A percentile compares a stretch with the other conserved stretches of the same genome.
phyloP scores from a whole-genome alignment of 176 grass and related monocot species.

The Oryza coarctata region DNA sequence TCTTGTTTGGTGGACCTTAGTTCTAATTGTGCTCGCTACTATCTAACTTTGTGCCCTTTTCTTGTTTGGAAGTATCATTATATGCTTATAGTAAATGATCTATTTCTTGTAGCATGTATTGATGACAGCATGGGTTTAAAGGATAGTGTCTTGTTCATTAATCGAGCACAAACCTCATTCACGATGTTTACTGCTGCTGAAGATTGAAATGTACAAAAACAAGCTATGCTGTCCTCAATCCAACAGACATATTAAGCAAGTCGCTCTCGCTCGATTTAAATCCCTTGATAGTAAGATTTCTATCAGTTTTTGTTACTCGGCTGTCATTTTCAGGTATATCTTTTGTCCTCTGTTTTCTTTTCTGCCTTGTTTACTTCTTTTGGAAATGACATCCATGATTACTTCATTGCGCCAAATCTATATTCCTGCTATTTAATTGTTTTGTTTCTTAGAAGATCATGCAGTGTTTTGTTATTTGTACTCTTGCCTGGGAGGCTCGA shows the following conservation, averaged over 20 bases:
- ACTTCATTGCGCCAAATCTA: neutral
- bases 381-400: neutral
- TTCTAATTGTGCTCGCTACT: conserved; percentile 6
- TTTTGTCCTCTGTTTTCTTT: neutral
- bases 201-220: conserved; percentile 28
- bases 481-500: neutral
- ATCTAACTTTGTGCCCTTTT: neutral
- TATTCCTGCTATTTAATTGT: neutral
- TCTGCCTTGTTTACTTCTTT: neutral
- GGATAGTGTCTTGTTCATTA: neutral
- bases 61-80: conserved; percentile 11
- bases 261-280: neutral
- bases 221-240: neutral
- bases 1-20: conserved; percentile 12
- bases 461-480: neutral
- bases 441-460: neutral
- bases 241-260: conserved; percentile 12
- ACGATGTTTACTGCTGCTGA: neutral
- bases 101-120: neutral
- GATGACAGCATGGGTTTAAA: conserved; percentile 13
- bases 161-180: conserved; percentile 20
- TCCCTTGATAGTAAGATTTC: conserved; percentile 7
- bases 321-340: conserved; percentile 17
- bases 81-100: conserved; percentile 3
- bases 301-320: conserved; percentile 2